phyloP scores from a whole-genome alignment of 306 rosid species.

The Pueraria montana region DNA sequence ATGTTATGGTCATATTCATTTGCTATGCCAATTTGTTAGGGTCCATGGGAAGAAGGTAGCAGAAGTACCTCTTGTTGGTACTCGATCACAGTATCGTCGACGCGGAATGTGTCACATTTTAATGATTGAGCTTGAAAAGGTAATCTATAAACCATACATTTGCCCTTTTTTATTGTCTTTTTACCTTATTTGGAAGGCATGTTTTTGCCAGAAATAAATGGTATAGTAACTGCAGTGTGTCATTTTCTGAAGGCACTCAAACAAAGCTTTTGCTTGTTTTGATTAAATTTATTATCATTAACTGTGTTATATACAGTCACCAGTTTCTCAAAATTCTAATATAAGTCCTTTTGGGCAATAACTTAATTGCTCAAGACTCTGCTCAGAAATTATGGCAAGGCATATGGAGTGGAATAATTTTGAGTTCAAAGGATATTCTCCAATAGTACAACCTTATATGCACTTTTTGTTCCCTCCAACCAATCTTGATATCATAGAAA shows the following conservation, averaged over 20 bases:
- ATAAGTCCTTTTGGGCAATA: no score
- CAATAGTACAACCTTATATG: no score
- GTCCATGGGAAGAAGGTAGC: constrained; percentile 79
- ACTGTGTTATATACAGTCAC: no score
- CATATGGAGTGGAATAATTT: no score
- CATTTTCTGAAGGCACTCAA: constrained; percentile 16
- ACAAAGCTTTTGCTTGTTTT: no score
- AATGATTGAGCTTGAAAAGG: constrained; percentile 89
- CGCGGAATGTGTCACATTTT: constrained; percentile 82
- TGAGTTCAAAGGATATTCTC: no score
- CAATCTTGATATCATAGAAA: no score
- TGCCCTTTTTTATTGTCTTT: not conserved
- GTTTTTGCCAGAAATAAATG: not conserved
- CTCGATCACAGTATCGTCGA: constrained; percentile 75
- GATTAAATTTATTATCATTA: no score
- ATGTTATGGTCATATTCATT: constrained; percentile 27
- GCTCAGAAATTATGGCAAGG: no score
- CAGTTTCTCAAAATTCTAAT: no score
- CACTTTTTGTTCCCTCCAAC: no score
- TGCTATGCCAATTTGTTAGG: constrained; percentile 53
- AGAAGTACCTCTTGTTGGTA: constrained; percentile 85
- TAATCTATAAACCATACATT: constrained; percentile 33
- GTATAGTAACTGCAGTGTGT: not conserved
- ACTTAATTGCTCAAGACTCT: no score
- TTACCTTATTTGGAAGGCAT: not conserved